Percentiles rank a stretch among this genome's conserved stretches.
phyloP scores from a whole-genome alignment of 2,329 filamentous ascomycete genomes.

The Aschersonia sp. region DNA sequence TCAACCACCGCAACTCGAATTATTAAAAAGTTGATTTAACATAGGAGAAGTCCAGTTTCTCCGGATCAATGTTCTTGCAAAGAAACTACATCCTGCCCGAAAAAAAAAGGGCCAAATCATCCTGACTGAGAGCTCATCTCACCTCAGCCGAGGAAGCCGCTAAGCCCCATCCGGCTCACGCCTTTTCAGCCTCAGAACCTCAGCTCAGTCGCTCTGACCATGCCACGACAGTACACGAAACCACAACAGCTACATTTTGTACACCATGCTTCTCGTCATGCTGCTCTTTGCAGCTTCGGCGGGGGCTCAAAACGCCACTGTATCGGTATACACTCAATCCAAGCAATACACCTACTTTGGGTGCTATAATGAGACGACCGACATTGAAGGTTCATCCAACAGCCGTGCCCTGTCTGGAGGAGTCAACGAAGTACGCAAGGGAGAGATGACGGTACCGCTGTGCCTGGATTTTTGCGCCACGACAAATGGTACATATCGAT shows the following conservation, averaged over 20 bases:
- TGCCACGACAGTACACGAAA: no score
- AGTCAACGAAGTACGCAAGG: conserved; percentile 21
- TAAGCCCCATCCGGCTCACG: no score
- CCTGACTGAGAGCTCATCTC: no score
- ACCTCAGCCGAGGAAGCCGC: no score
- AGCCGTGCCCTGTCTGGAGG: conserved; percentile 33
- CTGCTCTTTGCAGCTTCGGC: conserved; percentile 1
- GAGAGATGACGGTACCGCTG: conserved; percentile 33
- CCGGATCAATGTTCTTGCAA: no score
- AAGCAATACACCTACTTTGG: conserved; percentile 34
- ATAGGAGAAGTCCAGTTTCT: no score
- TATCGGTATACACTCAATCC: conserved; percentile 19
- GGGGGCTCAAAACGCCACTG: conserved; percentile 6
- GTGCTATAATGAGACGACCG: conserved; percentile 44
- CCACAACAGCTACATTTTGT: neutral
- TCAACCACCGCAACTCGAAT: no score
- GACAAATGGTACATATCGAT: conserved; percentile 22
- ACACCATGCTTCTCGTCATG: conserved; percentile 5
- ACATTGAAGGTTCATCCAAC: conserved; percentile 21
- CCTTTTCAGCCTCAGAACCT: no score
- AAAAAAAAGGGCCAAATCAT: no score
- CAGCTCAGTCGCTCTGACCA: no score
- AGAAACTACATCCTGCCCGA: no score
- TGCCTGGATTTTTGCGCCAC: conserved; percentile 37
- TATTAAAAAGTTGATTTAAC: no score